Evolutionary conservation across 2,329 filamentous ascomycete genomes (phyloP).

Genomic region (Fusarium udum): DNA sequence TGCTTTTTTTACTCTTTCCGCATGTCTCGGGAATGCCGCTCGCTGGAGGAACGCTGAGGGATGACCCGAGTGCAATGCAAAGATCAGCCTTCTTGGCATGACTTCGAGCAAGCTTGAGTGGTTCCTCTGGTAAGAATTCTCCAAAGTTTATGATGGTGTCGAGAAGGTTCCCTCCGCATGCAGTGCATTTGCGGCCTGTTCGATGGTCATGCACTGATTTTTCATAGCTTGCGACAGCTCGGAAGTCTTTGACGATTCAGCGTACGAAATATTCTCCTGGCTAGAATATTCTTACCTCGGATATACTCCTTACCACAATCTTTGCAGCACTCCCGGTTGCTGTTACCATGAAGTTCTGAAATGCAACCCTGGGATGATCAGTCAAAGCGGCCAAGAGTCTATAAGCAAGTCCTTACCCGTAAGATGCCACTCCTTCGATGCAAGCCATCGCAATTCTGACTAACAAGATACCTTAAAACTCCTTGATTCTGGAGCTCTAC

Average conservation of each 20-base stretch:
- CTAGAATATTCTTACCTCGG: constrained; percentile 44
- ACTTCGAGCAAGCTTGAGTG: constrained; percentile 46
- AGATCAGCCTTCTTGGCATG: constrained; percentile 55
- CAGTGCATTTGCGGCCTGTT: constrained; percentile 55
- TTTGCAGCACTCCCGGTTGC: constrained; percentile 56
- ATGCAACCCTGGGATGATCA: constrained; percentile 48
- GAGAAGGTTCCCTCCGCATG: constrained; percentile 51
- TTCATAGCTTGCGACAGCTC: constrained; percentile 55
- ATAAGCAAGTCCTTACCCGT: constrained; percentile 44
- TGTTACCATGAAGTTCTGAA: constrained; percentile 60
- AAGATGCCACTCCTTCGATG: constrained; percentile 57
- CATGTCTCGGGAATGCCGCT: constrained; percentile 52
- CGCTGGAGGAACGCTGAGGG: constrained; percentile 55
- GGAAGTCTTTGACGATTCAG: constrained; percentile 49
- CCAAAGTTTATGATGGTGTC: constrained; percentile 59
- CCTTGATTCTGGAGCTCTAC: constrained; percentile 54
- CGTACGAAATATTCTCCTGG: rapidly evolving
- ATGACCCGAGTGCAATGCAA: constrained; percentile 58
- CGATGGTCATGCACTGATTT: constrained; percentile 56
- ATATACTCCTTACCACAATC: constrained; percentile 58
- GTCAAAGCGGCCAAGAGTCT: rapidly evolving
- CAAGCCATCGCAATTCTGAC: constrained; percentile 53
- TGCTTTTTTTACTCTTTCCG: constrained; percentile 43
- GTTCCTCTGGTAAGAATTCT: constrained; percentile 47
- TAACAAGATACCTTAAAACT: constrained; percentile 55